These are phyloP conservation scores for Starmerella sirachaensis DNA, from an alignment of 805 yeast genomes.

Conservation along the genomic window DNA sequence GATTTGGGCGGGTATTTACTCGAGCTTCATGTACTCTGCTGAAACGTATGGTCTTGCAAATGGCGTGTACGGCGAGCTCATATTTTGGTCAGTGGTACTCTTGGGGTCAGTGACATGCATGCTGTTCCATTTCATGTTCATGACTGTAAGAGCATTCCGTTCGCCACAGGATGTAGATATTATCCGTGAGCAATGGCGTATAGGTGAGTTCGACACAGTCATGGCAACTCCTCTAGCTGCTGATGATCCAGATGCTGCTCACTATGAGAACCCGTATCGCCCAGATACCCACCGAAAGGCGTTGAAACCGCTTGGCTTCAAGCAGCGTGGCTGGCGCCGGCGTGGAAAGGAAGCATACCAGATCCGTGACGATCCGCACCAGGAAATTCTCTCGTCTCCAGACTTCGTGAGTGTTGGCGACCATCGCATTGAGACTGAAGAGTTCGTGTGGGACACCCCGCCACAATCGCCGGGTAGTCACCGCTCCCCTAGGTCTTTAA, in stretches of 20 bases:
- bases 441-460: conserved; percentile 15
- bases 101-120: conserved; percentile 45
- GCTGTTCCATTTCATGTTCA: conserved; percentile 50
- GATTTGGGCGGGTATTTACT: conserved; percentile 79
- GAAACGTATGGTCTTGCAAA: conserved; percentile 56
- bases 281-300: conserved; percentile 13
- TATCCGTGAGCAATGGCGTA: conserved; percentile 46
- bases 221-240: conserved; percentile 25
- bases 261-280: conserved; percentile 24
- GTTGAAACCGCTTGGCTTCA: conserved; percentile 8
- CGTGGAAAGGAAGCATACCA: conserved; percentile 18
- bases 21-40: conserved; percentile 38
- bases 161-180: conserved; percentile 59
- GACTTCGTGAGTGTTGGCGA: conserved; percentile 21
- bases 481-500: background rate
- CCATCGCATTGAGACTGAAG: conserved; percentile 14
- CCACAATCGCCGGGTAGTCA: conserved; percentile 1
- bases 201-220: conserved; percentile 38
- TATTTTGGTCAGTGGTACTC: conserved; percentile 55
- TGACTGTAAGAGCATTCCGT: conserved; percentile 41
- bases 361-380: conserved; percentile 18
- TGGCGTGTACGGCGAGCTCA: conserved; percentile 46
- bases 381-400: conserved; percentile 19
- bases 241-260: conserved; percentile 25
- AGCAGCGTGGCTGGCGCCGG: conserved; percentile 11